phyloP scores from a whole-genome alignment of 1,284 basidiomycete species.

The Cryptococcus hybrid region DNA sequence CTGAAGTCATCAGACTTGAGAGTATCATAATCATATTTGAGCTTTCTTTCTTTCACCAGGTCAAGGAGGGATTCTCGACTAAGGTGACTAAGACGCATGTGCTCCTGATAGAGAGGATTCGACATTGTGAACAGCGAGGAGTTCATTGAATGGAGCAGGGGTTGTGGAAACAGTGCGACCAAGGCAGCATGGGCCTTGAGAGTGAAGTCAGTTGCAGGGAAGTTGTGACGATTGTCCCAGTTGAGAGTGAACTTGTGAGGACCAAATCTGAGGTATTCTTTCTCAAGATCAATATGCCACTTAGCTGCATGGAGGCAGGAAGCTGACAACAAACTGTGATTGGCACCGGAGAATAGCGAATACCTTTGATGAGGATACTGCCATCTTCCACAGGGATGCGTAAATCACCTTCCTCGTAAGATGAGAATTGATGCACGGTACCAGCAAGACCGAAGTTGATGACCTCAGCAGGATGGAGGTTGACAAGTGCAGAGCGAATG shows the following conservation, averaged over 20 bases:
- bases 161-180: background rate
- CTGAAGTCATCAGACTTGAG: background rate
- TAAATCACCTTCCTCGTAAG: background rate
- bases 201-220: background rate
- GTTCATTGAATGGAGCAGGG: background rate
- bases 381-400: background rate
- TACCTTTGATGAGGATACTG: background rate
- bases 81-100: background rate
- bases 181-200: background rate
- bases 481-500: background rate
- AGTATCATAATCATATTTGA: background rate
- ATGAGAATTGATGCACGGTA: background rate
- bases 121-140: background rate
- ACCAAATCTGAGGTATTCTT: background rate
- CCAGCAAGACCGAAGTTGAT: background rate
- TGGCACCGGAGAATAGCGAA: background rate
- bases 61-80: background rate
- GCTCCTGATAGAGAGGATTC: background rate
- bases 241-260: background rate
- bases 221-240: background rate
- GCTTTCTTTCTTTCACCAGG: background rate
- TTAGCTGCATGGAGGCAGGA: background rate
- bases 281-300: background rate
- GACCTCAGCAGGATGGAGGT: background rate
- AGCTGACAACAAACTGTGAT: background rate